Evolutionary conservation across 2,329 filamentous ascomycete species (phyloP), one percentile per base, ranked within the genome.

Genomic region (Phaeosphaeriaceae sp.): DNA sequence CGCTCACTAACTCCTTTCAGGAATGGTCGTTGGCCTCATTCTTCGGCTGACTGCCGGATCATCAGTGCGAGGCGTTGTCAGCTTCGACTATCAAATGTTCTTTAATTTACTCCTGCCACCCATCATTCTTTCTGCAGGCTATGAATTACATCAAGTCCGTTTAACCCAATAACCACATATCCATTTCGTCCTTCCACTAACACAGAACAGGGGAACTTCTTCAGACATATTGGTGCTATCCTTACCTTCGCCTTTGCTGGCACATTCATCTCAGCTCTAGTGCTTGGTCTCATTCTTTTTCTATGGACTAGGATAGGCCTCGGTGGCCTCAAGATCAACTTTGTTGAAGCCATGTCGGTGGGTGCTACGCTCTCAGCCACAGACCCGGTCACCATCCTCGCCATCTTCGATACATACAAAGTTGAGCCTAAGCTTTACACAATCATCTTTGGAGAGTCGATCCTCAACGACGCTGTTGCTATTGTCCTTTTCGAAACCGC

Each of bases 321-420:
- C 35, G 90, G 94, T 76, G 89, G 90, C 2, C 79, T 97, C 57
- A 84, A 88, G 50, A 90, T 99, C 77, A 87, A 84, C 47, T 97
- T 97, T 72, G 90, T 97, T 59, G 94, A 99, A 70, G 94, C 94
- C 58, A 94, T 99, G 71, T 95, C 92, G 1, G 91, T 99, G 35
- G 94, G 94, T 64, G 94, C 94, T 36, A 99, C 94, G 0, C 83
- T 99, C 26, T 97, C 94, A 2, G 94, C 94, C 51, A 99, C 94
- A 1, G 94, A 99, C 70, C 94, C 94, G 0, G 93, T 99, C 50
- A 99, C 94, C 0, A 97, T 99, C 64, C 81, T 99, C 45, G 94
- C 94, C 71, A 99, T 99, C 63, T 99, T 99, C 83, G 97, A 97
- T 74, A 89, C 94, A 1, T 99, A 97, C 83, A 97, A 97, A 76